These are phyloP conservation scores for Hyphodiscus sp. DNA, from an alignment of 2,329 filamentous ascomycete genomes.

Conservation along the genomic window DNA sequence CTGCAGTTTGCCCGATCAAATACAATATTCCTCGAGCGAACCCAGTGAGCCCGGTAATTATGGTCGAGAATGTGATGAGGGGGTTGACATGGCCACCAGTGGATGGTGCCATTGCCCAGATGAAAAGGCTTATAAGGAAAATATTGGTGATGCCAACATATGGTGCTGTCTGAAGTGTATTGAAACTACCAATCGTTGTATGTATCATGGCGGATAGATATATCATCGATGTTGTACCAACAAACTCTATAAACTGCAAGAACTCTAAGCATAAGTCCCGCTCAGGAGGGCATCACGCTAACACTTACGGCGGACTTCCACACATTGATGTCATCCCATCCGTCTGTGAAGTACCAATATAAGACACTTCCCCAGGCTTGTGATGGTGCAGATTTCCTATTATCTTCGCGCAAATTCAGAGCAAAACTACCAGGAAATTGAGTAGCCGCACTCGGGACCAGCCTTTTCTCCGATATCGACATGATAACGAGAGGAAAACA, in stretches of 20 bases:
- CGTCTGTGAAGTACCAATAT: slow-evolving; percentile 8
- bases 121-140: slow-evolving; percentile 40
- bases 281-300: not conserved
- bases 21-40: slow-evolving; percentile 45
- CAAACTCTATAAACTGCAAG: slow-evolving; percentile 27
- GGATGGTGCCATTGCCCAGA: slow-evolving; percentile 41
- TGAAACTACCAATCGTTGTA: slow-evolving; percentile 27
- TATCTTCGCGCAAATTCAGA: slow-evolving; percentile 11
- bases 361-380: slow-evolving; percentile 1
- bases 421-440: slow-evolving; percentile 19
- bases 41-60: slow-evolving; percentile 43
- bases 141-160: slow-evolving; percentile 30
- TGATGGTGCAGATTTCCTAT: slow-evolving; percentile 2
- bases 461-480: not conserved
- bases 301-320: slow-evolving; percentile 14
- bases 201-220: slow-evolving; percentile 30
- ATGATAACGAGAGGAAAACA: not conserved
- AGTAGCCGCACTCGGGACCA: slow-evolving; percentile 6
- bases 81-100: slow-evolving; percentile 50
- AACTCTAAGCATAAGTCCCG: not conserved
- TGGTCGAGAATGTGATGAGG: slow-evolving; percentile 46
- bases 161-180: slow-evolving; percentile 23
- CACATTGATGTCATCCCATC: slow-evolving; percentile 13
- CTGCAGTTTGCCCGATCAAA: slow-evolving; percentile 40
- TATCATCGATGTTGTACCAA: slow-evolving; percentile 27